Conservation (phyloP, 73 alveolate species). For the Paramecium primaurelia region DNA sequence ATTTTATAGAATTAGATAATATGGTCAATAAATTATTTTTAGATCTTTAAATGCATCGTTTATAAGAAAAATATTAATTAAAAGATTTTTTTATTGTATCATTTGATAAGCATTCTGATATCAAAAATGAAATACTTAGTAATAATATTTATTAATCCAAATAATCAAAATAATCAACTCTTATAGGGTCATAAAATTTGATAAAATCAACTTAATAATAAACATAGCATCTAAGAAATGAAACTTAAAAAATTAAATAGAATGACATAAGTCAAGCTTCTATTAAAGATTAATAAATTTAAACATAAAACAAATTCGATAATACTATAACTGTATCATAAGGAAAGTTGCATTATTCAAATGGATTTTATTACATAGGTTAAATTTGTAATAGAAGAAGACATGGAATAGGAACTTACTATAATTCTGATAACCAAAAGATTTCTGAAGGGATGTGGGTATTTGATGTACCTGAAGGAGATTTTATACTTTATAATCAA, state of each 20-base stretch:
- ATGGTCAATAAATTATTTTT: neutral
- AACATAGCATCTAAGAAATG: neutral
- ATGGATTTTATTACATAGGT: neutral
- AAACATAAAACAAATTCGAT: neutral
- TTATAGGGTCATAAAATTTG: neutral
- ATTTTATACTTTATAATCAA: neutral
- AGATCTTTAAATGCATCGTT: neutral
- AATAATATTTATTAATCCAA: neutral
- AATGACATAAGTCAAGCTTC: neutral
- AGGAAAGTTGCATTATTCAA: neutral
- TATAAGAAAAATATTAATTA: neutral
- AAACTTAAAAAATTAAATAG: neutral
- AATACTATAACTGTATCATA: neutral
- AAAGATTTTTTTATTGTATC: neutral
- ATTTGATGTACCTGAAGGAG: neutral
- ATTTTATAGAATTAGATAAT: neutral
- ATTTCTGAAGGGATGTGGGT: neutral
- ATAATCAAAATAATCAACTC: neutral
- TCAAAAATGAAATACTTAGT: neutral
- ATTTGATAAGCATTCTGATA: neutral
- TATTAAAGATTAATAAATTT: neutral
- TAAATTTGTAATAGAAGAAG: neutral
- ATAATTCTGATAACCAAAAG: neutral
- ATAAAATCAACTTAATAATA: neutral
- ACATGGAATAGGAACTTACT: neutral